phyloP scores from a whole-genome alignment of 2,329 filamentous ascomycete genomes.

The Phoma sp. region DNA sequence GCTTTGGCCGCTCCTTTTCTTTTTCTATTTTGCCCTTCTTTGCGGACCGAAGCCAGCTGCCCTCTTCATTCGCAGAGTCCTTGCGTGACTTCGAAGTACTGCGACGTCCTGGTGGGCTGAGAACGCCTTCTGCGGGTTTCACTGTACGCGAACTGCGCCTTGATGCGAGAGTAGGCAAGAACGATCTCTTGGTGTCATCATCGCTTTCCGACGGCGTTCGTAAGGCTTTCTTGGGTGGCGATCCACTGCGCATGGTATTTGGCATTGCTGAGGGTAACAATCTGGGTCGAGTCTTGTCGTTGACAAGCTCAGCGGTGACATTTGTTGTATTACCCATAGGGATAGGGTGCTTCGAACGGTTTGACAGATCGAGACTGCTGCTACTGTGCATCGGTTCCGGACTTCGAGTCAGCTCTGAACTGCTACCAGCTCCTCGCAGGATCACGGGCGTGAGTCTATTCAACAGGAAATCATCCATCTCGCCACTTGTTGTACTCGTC shows the following conservation, averaged over 20 bases:
- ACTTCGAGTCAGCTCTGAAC: slow-evolving; percentile 44
- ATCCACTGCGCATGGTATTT: slow-evolving; percentile 39
- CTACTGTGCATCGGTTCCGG: slow-evolving; percentile 47
- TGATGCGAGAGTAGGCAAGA: slow-evolving; percentile 40
- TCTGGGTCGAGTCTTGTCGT: slow-evolving; percentile 33
- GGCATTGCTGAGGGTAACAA: slow-evolving; percentile 50
- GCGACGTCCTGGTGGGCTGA: slow-evolving; percentile 24
- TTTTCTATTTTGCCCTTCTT: slow-evolving; percentile 38
- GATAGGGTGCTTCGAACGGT: slow-evolving; percentile 18
- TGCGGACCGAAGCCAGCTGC: slow-evolving; percentile 47
- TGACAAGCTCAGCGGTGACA: slow-evolving; percentile 25
- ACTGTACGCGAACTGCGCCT: slow-evolving; percentile 38
- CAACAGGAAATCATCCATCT: slow-evolving; percentile 57
- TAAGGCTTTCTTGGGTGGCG: slow-evolving; percentile 40
- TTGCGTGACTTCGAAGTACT: slow-evolving; percentile 32
- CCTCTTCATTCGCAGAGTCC: slow-evolving; percentile 42
- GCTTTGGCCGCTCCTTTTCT: slow-evolving; percentile 46
- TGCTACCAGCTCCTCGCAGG: slow-evolving; percentile 54
- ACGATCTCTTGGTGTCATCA: slow-evolving; percentile 45
- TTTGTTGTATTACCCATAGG: slow-evolving; percentile 30
- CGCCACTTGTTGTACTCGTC: slow-evolving; percentile 50
- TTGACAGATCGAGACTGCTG: slow-evolving; percentile 43
- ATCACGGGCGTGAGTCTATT: slow-evolving; percentile 55
- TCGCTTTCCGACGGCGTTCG: slow-evolving; percentile 48
- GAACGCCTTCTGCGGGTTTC: slow-evolving; percentile 30